Evolutionary conservation across 495 filamentous ascomycete genomes (phyloP), one percentile per base, ranked within the genome.

Genomic region (Tuber microsphaerosporum): DNA sequence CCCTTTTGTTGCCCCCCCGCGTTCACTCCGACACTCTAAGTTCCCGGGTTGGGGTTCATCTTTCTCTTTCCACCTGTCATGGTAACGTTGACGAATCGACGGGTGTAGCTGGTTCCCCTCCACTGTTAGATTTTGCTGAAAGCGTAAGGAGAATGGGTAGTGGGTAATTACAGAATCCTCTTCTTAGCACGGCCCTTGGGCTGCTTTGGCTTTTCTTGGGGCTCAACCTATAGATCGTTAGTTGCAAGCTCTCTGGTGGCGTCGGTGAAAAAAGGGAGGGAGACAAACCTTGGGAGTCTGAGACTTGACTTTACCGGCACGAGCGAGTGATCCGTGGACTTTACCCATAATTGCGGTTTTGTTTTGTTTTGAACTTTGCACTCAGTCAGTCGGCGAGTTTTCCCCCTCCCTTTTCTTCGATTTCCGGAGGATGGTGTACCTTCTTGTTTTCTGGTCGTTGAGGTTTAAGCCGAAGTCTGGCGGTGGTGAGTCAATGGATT

Each of bases 141-240:
- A 43, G 17, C 22, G n/a, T 46, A 14, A 22, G 37, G 37, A 26
- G 72, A 51, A 44, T 51, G 19, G 34, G 51, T 26, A 41, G 69
- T 14, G n/a, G 69, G 61, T 56, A 74, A 75, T 48, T 76, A 83
- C 81, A 83, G 89, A 82, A 97, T 91, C 83, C 95, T 91, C 93
- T 99, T 99, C 91, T 94, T 94, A 81, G 95, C 95, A 82, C 95
- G 93, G 85, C 95, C 95, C 90, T 99, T 98, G 85, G 95, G 95
- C 81, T 88, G 88, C 90, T 94, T 94, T 85, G 92, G 89, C 89
- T 95, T 95, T 89, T 95, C 92, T 87, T 93, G 91, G 68, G 90
- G 90, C 86, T 95, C 92, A 82, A 94, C 92, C 91, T 93, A 84
- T 78, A 71, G 74, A 79, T 69, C 74, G 42, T 61, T n/a, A 77